Conservation (phyloP, 2,329 filamentous ascomycete genomes). For the Fusarium setosum region DNA sequence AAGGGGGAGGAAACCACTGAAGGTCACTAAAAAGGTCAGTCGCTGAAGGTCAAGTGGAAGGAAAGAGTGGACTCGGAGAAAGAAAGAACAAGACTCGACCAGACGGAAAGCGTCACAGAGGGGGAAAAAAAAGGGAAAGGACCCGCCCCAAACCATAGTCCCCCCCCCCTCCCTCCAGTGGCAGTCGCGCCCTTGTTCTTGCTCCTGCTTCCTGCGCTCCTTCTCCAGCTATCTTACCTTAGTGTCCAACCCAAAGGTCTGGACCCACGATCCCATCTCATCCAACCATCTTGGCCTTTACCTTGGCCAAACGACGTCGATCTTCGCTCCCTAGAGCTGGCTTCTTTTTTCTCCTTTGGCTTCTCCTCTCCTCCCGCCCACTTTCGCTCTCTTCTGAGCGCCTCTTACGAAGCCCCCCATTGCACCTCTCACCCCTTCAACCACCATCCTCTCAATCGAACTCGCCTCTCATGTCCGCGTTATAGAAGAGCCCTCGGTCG, state of each 20-base stretch:
- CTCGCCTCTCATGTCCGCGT: conserved; percentile 47
- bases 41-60: conserved; percentile 6
- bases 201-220: neutral
- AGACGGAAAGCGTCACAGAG: conserved; percentile 29
- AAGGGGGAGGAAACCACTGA: conserved; percentile 18
- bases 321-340: conserved; percentile 34
- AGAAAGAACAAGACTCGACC: neutral
- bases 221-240: too few relatives aligned
- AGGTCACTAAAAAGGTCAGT: conserved; percentile 12
- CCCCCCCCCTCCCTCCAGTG: conserved; percentile 4
- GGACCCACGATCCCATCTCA: conserved; percentile 34
- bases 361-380: conserved; percentile 15
- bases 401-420: conserved; percentile 13
- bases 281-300: conserved; percentile 19
- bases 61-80: conserved; percentile 7
- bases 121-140: conserved; percentile 7
- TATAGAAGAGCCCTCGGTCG: conserved; percentile 48
- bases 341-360: conserved; percentile 31
- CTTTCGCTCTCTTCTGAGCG: conserved; percentile 37
- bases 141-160: conserved; percentile 24
- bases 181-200: conserved; percentile 29
- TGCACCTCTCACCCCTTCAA: neutral
- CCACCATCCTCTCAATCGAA: conserved; percentile 1
- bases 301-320: conserved; percentile 36
- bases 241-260: conserved; percentile 9